Percentiles rank a stretch among this genome's conserved stretches.
phyloP scores from a whole-genome alignment of 2,329 filamentous ascomycete species.

The Talaromyces atroroseus region DNA sequence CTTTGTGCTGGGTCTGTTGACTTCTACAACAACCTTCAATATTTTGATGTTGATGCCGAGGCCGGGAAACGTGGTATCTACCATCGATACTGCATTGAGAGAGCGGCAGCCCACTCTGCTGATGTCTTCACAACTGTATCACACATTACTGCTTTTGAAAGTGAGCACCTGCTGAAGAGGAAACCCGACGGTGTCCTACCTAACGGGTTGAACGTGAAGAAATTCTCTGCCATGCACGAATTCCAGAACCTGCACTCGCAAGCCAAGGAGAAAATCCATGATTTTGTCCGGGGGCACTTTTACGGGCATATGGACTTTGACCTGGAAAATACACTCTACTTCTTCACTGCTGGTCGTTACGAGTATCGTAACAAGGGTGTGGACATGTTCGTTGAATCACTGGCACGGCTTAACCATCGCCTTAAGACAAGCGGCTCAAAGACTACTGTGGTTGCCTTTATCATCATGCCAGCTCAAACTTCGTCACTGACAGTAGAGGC shows the following conservation, averaged over 20 bases:
- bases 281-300: slow-evolving; percentile 96
- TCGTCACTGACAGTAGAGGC: slow-evolving; percentile 92
- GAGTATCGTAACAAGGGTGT: slow-evolving; percentile 98
- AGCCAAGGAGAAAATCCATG: slow-evolving; percentile 95
- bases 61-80: slow-evolving; percentile 98
- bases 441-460: slow-evolving; percentile 91
- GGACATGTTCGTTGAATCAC: slow-evolving; percentile 98
- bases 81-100: slow-evolving; percentile 96
- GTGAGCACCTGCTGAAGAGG: slow-evolving; percentile 92
- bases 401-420: slow-evolving; percentile 89
- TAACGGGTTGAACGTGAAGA: slow-evolving; percentile 96
- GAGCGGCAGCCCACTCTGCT: slow-evolving; percentile 81
- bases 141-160: slow-evolving; percentile 97
- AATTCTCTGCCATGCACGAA: slow-evolving; percentile 96
- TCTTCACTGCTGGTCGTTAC: slow-evolving; percentile 95
- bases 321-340: slow-evolving; percentile 91
- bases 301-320: slow-evolving; percentile 98
- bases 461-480: slow-evolving; percentile 98
- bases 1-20: slow-evolving; percentile 96
- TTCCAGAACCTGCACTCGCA: slow-evolving; percentile 98
- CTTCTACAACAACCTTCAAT: slow-evolving; percentile 98
- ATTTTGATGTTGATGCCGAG: slow-evolving; percentile 93
- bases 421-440: slow-evolving; percentile 81
- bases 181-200: slow-evolving; percentile 95
- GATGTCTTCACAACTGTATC: slow-evolving; percentile 99